Evolutionary conservation across 2,329 filamentous ascomycete species (phyloP).

Genomic region (Pyrenophora graminea): DNA sequence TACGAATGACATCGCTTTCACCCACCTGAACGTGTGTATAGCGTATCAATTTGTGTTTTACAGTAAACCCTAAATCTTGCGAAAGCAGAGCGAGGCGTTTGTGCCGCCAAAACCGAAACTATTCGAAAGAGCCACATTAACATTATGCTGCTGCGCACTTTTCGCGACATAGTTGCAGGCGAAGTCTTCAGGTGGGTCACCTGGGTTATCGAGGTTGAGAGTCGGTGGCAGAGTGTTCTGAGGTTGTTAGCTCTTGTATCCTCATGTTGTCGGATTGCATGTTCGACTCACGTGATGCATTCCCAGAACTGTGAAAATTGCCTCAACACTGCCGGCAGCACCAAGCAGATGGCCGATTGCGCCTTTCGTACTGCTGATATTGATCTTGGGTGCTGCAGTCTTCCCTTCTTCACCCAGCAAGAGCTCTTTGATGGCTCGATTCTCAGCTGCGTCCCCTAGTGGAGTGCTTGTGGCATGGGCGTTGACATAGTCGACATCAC

Average conservation of each 20-base stretch:
- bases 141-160: slow-evolving; percentile 67
- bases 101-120: slow-evolving; percentile 98
- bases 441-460: slow-evolving; percentile 87
- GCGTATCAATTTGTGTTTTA: no score
- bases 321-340: slow-evolving; percentile 87
- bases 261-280: no score
- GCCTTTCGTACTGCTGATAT: slow-evolving; percentile 92
- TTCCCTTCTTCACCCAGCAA: slow-evolving; percentile 75
- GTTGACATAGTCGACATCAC: slow-evolving; percentile 85
- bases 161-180: slow-evolving; percentile 85
- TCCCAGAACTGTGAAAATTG: slow-evolving; percentile 80
- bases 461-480: slow-evolving; percentile 90
- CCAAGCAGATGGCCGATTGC: slow-evolving; percentile 90
- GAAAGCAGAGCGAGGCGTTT: slow-evolving; percentile 86
- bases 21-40: no score
- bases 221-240: slow-evolving; percentile 84
- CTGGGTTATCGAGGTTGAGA: slow-evolving; percentile 73
- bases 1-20: slow-evolving; percentile 13
- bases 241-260: slow-evolving; percentile 17
- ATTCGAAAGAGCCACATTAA: slow-evolving; percentile 82
- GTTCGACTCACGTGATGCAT: slow-evolving; percentile 70
- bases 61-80: slow-evolving; percentile 44
- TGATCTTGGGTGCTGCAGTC: slow-evolving; percentile 64
- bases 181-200: slow-evolving; percentile 63
- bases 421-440: slow-evolving; percentile 75